Base-by-base conservation (phyloP, 1,284 basidiomycete genomes). In the Volvariella volvacea region DNA sequence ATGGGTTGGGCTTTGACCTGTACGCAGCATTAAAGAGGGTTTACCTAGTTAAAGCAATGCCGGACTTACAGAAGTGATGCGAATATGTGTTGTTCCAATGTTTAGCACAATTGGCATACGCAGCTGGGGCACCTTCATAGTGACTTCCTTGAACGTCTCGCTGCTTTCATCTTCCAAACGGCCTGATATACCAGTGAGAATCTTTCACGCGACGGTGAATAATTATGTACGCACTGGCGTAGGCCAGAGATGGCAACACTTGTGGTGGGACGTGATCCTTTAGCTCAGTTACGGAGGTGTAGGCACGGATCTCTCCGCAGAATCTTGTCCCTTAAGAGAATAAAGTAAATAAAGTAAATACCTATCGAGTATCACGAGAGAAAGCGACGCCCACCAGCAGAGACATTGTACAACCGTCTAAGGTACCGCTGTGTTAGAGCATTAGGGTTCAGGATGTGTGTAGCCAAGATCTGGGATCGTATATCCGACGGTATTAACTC, bases 401-500 rank as follows among this genome's bases (percentile, higher is more conserved):
- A 80, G 37, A 89, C 73, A 48, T 88, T 83, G 56, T 84, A 83
- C 41, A 92, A 59, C 47, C 88, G 74, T 43, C 85, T 76, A 41
- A 92, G 64, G 55, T 88, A 90, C 52, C 79, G 78, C 55, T 83
- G 76, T 1, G 85, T 82, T 44, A 83, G 67, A 3, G 73, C 67
- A 55, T 93, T 94, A n/a, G 88, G 80, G 51, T 90, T 92, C 43
- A 93, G 67, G 37, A 92, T 75, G 48, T 85, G 83, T 7, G 82
- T 68, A 1, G 67, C 78, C 47, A 67, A 57, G 56, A 84, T 78
- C 28, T 75, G 73, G 32, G 61, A 58, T 34, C 80, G 71, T 45
- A 88, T 70, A 51, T 89, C 83, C 28, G 62, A 61, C 4, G 91
- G 90, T 50, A 88, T 80, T 38, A 92, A 70, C 57, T 92, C 89